phyloP scores from a whole-genome alignment of 495 filamentous ascomycete species.

The Neurospora hispaniola region DNA sequence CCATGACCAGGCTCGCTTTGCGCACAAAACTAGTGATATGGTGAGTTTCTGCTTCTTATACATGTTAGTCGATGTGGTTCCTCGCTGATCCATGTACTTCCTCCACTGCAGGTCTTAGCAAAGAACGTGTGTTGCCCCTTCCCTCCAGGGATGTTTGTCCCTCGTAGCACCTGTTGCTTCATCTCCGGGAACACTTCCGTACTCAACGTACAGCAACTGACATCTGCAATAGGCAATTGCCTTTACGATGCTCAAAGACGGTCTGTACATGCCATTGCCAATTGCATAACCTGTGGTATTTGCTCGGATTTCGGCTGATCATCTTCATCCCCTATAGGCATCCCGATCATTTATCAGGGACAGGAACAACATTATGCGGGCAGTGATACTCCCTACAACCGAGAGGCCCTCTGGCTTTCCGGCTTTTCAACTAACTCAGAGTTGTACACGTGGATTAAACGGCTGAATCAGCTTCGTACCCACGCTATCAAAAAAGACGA shows the following conservation, averaged over 20 bases:
- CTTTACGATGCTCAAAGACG: constrained; percentile 59
- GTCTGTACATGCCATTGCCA: neutral
- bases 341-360: constrained; percentile 40
- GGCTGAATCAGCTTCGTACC: constrained; percentile 45
- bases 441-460: constrained; percentile 50
- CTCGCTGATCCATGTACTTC: neutral
- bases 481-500: constrained; percentile 38
- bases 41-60: neutral
- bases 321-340: constrained; percentile 13
- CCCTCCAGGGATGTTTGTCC: constrained; percentile 8
- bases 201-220: neutral
- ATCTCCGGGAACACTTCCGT: neutral
- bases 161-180: neutral
- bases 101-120: constrained; percentile 6
- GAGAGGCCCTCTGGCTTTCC: constrained; percentile 66
- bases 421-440: constrained; percentile 47
- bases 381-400: constrained; percentile 48
- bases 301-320: neutral
- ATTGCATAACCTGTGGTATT: constrained; percentile 10
- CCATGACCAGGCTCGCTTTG: constrained; percentile 63
- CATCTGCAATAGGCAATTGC: constrained; percentile 59
- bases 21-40: constrained; percentile 44
- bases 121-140: constrained; percentile 15
- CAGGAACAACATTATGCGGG: constrained; percentile 65
- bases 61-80: no score